Evolutionary conservation across 306 rosid genomes (phyloP).

Genomic region (Acacia confusa): DNA sequence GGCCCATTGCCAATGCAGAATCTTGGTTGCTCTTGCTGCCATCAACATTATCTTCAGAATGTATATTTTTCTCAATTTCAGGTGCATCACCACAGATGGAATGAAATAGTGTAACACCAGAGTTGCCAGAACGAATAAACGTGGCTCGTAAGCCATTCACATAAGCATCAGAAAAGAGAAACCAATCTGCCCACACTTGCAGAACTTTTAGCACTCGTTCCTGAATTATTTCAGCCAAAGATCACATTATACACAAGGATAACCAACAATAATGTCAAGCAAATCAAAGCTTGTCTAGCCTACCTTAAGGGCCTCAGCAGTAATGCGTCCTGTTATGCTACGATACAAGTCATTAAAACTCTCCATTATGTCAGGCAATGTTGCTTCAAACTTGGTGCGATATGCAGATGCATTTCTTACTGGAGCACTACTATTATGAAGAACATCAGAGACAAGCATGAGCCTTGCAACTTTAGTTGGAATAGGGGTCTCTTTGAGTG

Average conservation of each 20-base stretch:
- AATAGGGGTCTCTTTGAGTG: constrained; percentile 96
- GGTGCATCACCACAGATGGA: constrained; percentile 89
- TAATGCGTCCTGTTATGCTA: constrained; percentile 89
- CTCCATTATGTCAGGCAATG: constrained; percentile 95
- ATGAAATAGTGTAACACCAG: constrained; percentile 86
- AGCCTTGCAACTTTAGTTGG: constrained; percentile 99
- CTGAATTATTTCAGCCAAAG: constrained; percentile 48
- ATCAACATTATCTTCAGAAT: constrained; percentile 63
- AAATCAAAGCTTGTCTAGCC: constrained; percentile 16
- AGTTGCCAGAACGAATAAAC: constrained; percentile 82
- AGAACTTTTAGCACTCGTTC: constrained; percentile 93
- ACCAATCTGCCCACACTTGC: constrained; percentile 99
- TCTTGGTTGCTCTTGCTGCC: constrained; percentile 74
- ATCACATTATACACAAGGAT: constrained; percentile 21
- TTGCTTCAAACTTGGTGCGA: constrained; percentile 96
- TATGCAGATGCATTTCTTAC: constrained; percentile 99
- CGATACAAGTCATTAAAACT: constrained; percentile 96
- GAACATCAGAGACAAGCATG: constrained; percentile 98
- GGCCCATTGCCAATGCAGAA: constrained; percentile 96
- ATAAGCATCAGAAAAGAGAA: constrained; percentile 95
- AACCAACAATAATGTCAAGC: constrained; percentile 10
- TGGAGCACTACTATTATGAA: constrained; percentile 99
- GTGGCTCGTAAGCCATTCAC: constrained; percentile 97
- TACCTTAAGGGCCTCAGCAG: constrained; percentile 99
- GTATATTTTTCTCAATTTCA: constrained; percentile 72